phyloP scores from a whole-genome alignment of 2,329 filamentous ascomycete genomes.

The Claviceps spartinae region DNA sequence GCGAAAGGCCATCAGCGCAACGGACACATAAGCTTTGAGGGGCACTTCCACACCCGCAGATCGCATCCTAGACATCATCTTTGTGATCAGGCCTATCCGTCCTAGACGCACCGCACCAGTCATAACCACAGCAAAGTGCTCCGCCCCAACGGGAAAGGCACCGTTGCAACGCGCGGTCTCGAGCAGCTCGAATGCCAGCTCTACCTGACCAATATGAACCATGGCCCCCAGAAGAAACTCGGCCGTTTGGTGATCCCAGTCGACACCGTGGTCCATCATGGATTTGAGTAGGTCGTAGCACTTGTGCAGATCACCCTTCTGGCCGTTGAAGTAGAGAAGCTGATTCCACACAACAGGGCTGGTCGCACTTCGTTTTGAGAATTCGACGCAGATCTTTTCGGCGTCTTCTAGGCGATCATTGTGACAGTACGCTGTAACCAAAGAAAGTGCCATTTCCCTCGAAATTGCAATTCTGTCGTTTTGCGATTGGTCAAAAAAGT shows the following conservation, averaged over 20 bases:
- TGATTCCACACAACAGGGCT: conserved; percentile 63
- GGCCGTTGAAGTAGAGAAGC: conserved; percentile 56
- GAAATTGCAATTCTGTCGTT: conserved; percentile 35
- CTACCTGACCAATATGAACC: conserved; percentile 33
- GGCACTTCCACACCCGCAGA: conserved; percentile 27
- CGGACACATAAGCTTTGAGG: conserved; percentile 27
- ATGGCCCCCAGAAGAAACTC: conserved; percentile 35
- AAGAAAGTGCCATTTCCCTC: conserved; percentile 43
- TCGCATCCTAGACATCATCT: conserved; percentile 30
- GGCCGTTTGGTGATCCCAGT: conserved; percentile 38
- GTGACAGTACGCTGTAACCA: conserved; percentile 54
- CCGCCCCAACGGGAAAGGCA: conserved; percentile 30
- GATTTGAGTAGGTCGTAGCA: conserved; percentile 33
- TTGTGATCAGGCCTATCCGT: conserved; percentile 28
- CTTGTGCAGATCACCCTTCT: conserved; percentile 38
- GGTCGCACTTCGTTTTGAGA: conserved; percentile 36
- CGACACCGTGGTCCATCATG: conserved; percentile 34
- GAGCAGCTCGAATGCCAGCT: conserved; percentile 36
- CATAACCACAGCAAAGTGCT: conserved; percentile 42
- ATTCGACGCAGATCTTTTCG: conserved; percentile 29
- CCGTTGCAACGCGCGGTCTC: conserved; percentile 28
- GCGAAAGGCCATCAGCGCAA: conserved; percentile 26
- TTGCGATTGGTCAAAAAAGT: conserved; percentile 51
- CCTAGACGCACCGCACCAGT: conserved; percentile 32
- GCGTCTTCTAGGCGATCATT: conserved; percentile 24